Evolutionary conservation across 73 alveolate genomes (phyloP), one percentile per base, ranked within the genome.

Genomic region (Paraurostyla sp.): DNA sequence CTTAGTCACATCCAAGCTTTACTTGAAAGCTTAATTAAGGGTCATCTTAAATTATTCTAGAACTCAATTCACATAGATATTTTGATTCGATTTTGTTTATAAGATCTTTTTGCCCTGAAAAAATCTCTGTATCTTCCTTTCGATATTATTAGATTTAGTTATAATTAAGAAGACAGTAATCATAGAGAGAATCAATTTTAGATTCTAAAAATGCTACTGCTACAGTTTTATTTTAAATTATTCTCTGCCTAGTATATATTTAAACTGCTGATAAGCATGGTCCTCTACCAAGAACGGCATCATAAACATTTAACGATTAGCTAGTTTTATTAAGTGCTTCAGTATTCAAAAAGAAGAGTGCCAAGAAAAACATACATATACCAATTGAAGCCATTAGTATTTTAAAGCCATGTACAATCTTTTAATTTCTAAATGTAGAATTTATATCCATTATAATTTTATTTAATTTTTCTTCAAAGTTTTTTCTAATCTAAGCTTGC

Each of bases 241-340:
- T n/a, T 65, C 82, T 65, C 25, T 65, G 38, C 25, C 82, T 65
- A 6, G 23, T 36, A 40, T 36, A 65, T 13, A 65, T 15, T 38
- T 56, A 58, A 7, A 65, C 82, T 7, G 58, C 56, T 22, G 82
- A 65, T 7, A 65, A 40, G 41, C 82, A 65, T 11, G 82, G 38
- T 3, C 82, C 82, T 38, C 82, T 33, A 15, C 13, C 58, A 35
- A 15, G 46, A 30, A 65, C 41, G 4, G 40, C 2, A 13, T 33
- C 11, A 15, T 38, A 23, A 16, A 36, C 16, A 6, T 2, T 1
- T 2, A 65, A 1, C 6, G 82, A 2, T 15, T 65, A 30, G 0
- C 20, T 2, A 2, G 60, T 38, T 13, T 25, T 3, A 22, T 13
- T 4, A 16, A 16, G 2, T 38, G 54, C 56, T 16, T 65, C 38